Evolutionary conservation across 2,329 filamentous ascomycete genomes (phyloP), one percentile per base, ranked within the genome.

Genomic region (Neoarthrinium moseri): DNA sequence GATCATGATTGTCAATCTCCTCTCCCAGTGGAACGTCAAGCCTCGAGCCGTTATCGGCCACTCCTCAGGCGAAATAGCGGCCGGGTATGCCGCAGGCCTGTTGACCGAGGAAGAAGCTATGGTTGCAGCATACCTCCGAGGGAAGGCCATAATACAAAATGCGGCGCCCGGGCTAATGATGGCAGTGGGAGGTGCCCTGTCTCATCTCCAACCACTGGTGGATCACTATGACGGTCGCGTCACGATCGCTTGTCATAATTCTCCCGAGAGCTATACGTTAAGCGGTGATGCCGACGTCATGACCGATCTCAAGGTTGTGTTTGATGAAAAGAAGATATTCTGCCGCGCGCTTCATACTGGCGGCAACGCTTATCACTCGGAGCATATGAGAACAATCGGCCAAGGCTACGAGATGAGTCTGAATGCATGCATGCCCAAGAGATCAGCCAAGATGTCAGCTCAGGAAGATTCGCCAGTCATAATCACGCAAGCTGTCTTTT

Each of bases 1-100:
- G 50, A 57, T 71, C 26, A 59, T 60, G 29, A 67, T 69, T 44
- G 72, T 74, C 39, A 66, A 70, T 24, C 56, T 66, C 13, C 64
- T 69, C 32, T 62, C 63, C 8, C 59, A 66, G 22, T 58, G 60
- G 50, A 53, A 67, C 34, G 53, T 73, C 23, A 59, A 54, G 3
- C 58, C 60, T 3, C 57, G 60, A 3, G 55, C 63, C 5, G 66
- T 71, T 34, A 45, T 65, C 2, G 57, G 69, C 5, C 74, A 75
- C n/a, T n/a, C n/a, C n/a, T n/a, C n/a, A n/a, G n/a, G n/a, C n/a
- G n/a, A n/a, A n/a, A n/a, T 65, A 6, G 62, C 51, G 0, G 61
- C 62, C 3, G 59, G 57, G 0, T 63, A 62, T 27, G 57, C 59
- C 1, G 44, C 58, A 1, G 64, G 59, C 0, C 51, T 17, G 3